Base-by-base conservation (phyloP, 2,329 filamentous ascomycete species). In the Cercospora zeae-maydis region DNA sequence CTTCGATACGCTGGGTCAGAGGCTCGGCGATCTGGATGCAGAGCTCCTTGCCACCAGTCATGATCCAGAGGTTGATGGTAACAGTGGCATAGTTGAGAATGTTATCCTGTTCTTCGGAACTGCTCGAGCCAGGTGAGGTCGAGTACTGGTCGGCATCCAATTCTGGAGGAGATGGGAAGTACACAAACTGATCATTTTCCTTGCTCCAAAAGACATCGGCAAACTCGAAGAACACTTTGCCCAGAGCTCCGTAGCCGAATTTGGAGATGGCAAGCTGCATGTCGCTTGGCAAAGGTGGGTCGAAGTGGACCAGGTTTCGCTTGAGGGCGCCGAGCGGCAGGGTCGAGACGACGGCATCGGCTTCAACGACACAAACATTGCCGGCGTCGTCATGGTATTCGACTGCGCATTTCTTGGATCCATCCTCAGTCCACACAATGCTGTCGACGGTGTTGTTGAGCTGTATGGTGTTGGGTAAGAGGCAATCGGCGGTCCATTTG, bases 101-200 rank as follows among this genome's bases (percentile, higher is more conserved):
- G 19, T 71, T 75, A 63, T 76, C 73, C 11, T 59, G 56, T 42
- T 67, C 63, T 6, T 70, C 73, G 13, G 71, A 72, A 56, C 73
- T 72, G 59, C 75, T 74, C 30, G 74, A 67, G 34, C 63, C 63
- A 16, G 62, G 62, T 37, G 69, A 70, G 2, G 68, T 69, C n/a
- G 64, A 63, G 9, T 72, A 71, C 6, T 70, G 62, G 7, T 74
- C 75, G 6, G 73, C 65, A 2, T 49, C 67, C 19, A 52, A 53
- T 4, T 58, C 62, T 14, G 70, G 64, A 30, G 78, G 78, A 13
- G 77, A 75, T 1, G 78, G 78, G 57, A 78, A 79, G 69, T 75
- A 79, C 53, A 79, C 77, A 67, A 79, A 79, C 63, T 79, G 78
- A 69, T 79, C 78, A 64, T 79, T 78, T 58, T 79, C 78, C 61